These are phyloP conservation scores for Alternaria ventricosa DNA, from an alignment of 2,329 filamentous ascomycete species.

Conservation along the genomic window DNA sequence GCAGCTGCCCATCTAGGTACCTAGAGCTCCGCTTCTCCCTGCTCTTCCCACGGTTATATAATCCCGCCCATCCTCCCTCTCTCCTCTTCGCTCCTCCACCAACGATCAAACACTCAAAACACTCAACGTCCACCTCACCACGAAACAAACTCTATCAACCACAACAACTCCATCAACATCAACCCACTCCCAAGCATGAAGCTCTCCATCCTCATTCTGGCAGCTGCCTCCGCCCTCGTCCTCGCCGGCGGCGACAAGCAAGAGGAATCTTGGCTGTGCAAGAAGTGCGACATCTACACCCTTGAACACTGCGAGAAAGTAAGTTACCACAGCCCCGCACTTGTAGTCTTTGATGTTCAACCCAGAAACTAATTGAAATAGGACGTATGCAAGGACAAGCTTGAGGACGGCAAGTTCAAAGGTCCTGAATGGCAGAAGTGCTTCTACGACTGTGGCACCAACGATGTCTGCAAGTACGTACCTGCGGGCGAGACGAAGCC, in stretches of 20 bases:
- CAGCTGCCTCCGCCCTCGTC: background rate
- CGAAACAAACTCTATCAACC: background rate
- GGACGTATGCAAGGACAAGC: background rate
- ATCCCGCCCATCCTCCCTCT: too few species aligned
- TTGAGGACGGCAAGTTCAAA: background rate
- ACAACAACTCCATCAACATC: background rate
- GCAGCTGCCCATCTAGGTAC: background rate
- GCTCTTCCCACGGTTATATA: background rate
- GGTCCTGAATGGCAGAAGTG: background rate
- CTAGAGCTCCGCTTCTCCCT: background rate
- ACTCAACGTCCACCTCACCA: background rate
- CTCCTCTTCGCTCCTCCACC: background rate
- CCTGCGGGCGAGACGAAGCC: background rate
- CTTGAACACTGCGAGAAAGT: background rate
- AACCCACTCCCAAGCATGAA: background rate
- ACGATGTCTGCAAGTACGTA: background rate
- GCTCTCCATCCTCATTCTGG: background rate
- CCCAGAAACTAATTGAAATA: background rate
- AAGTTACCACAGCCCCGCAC: background rate
- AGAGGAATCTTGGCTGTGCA: background rate
- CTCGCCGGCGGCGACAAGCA: background rate
- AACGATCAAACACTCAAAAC: background rate
- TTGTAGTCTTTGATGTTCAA: background rate
- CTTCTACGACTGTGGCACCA: too few species aligned
- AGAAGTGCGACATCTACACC: background rate